phyloP scores from a whole-genome alignment of 2,329 filamentous ascomycete species.

The Geosmithia morbida region DNA sequence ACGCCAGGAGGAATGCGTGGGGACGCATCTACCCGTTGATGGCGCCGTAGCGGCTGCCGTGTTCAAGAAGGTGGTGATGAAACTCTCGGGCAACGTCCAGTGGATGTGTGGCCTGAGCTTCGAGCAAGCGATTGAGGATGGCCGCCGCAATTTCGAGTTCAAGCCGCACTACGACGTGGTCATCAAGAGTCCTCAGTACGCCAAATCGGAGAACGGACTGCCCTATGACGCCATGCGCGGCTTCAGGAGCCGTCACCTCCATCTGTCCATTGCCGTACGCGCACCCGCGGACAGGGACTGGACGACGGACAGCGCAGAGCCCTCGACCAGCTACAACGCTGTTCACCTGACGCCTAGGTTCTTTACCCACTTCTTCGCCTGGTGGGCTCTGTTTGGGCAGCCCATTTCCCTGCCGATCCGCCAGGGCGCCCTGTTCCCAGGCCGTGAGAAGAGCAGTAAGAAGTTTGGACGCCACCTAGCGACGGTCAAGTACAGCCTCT shows the following conservation, averaged over 20 bases:
- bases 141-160: slow-evolving; percentile 71
- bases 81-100: slow-evolving; percentile 88
- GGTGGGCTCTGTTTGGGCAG: slow-evolving; percentile 95
- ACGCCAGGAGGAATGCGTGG: slow-evolving; percentile 34
- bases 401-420: slow-evolving; percentile 90
- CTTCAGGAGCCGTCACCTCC: slow-evolving; percentile 95
- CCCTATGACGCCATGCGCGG: slow-evolving; percentile 87
- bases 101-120: slow-evolving; percentile 89
- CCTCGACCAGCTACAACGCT: slow-evolving; percentile 87
- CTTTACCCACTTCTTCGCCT: slow-evolving; percentile 95
- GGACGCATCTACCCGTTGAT: slow-evolving; percentile 47
- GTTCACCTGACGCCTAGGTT: slow-evolving; percentile 90
- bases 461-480: slow-evolving; percentile 94
- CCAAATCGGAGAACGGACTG: slow-evolving; percentile 39
- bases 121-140: slow-evolving; percentile 63
- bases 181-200: slow-evolving; percentile 65
- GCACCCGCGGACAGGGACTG: slow-evolving; percentile 81
- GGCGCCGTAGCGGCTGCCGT: slow-evolving; percentile 59
- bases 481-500: slow-evolving; percentile 95
- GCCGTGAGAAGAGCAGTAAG: slow-evolving; percentile 90
- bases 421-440: slow-evolving; percentile 83
- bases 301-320: slow-evolving; percentile 58
- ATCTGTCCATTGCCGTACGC: slow-evolving; percentile 81
- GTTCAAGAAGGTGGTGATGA: slow-evolving; percentile 99
- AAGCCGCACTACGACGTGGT: slow-evolving; percentile 85